Percentiles rank a stretch among this genome's conserved stretches.
Conservation (phyloP, 495 filamentous ascomycete genomes). For the Penicillium lividum region DNA sequence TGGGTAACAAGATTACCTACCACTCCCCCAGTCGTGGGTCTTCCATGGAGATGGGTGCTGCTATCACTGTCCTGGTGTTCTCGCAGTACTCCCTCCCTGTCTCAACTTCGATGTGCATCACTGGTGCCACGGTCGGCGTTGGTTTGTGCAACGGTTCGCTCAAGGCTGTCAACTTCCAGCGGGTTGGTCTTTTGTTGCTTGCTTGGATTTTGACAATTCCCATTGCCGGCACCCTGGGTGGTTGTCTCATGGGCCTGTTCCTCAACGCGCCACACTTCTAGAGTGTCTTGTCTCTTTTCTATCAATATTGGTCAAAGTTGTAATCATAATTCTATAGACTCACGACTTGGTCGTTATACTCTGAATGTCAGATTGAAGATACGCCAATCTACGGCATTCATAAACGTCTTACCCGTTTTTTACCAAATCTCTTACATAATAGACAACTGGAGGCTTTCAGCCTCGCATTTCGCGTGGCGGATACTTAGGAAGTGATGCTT, state of each 20-base stretch:
- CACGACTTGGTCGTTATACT: background rate
- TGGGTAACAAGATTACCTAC: slow-evolving; percentile 70
- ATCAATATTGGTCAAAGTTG: background rate
- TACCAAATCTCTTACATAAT: too few relatives aligned
- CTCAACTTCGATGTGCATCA: slow-evolving; percentile 61
- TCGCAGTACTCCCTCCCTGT: slow-evolving; percentile 62
- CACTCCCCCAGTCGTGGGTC: slow-evolving; percentile 62
- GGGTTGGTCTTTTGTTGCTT: slow-evolving; percentile 52
- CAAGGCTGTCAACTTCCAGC: slow-evolving; percentile 66
- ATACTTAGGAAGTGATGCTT: too few relatives aligned
- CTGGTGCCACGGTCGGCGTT: slow-evolving; percentile 58
- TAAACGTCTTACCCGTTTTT: too few relatives aligned
- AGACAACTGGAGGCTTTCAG: too few relatives aligned
- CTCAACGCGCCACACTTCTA: slow-evolving; percentile 60
- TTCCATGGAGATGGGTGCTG: slow-evolving; percentile 68
- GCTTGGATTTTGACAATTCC: slow-evolving; percentile 67
- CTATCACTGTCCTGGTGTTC: slow-evolving; percentile 65
- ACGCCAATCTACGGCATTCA: too few relatives aligned
- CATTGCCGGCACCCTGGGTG: slow-evolving; percentile 59
- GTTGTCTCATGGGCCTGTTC: slow-evolving; percentile 61
- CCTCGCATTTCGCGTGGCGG: too few relatives aligned
- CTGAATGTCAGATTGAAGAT: background rate
- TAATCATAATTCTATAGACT: slow-evolving; percentile 1
- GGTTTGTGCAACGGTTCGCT: slow-evolving; percentile 57
- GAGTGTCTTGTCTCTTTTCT: background rate